Conservation (phyloP, 2,329 filamentous ascomycete genomes). For the Rachicladosporium sp. region DNA sequence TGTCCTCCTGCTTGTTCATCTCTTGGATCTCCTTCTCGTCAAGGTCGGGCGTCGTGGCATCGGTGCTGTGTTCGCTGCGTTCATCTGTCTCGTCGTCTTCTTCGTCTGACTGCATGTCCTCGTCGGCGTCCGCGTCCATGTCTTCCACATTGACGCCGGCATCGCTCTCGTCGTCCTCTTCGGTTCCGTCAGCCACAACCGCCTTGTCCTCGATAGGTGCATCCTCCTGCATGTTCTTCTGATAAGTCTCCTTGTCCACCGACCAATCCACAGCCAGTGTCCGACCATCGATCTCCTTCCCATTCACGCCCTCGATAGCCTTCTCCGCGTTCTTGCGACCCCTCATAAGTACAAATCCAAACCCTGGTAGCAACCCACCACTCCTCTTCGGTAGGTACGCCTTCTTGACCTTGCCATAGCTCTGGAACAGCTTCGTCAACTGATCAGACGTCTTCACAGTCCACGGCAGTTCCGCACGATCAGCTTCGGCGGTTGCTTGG, state of each 20-base stretch:
- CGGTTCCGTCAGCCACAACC: slow-evolving; percentile 30
- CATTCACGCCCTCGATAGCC: slow-evolving; percentile 74
- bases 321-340: slow-evolving; percentile 85
- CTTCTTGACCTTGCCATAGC: slow-evolving; percentile 84
- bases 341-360: slow-evolving; percentile 82
- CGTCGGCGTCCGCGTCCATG: slow-evolving; percentile 29
- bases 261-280: slow-evolving; percentile 93
- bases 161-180: slow-evolving; percentile 27
- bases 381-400: slow-evolving; percentile 71
- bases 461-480: slow-evolving; percentile 95
- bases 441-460: slow-evolving; percentile 81
- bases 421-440: slow-evolving; percentile 64
- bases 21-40: slow-evolving; percentile 29
- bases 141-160: slow-evolving; percentile 11
- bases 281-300: slow-evolving; percentile 77
- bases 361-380: slow-evolving; percentile 59
- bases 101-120: slow-evolving; percentile 29
- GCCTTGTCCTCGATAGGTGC: slow-evolving; percentile 23
- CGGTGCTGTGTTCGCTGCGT: slow-evolving; percentile 31
- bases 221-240: slow-evolving; percentile 34
- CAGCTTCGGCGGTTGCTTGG: slow-evolving; percentile 63
- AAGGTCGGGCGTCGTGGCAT: slow-evolving; percentile 27
- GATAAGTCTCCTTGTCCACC: slow-evolving; percentile 69
- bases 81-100: slow-evolving; percentile 28
- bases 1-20: slow-evolving; percentile 41